These are phyloP conservation scores for Geosmithia morbida DNA, from an alignment of 2,329 filamentous ascomycete genomes.

Conservation along the genomic window DNA sequence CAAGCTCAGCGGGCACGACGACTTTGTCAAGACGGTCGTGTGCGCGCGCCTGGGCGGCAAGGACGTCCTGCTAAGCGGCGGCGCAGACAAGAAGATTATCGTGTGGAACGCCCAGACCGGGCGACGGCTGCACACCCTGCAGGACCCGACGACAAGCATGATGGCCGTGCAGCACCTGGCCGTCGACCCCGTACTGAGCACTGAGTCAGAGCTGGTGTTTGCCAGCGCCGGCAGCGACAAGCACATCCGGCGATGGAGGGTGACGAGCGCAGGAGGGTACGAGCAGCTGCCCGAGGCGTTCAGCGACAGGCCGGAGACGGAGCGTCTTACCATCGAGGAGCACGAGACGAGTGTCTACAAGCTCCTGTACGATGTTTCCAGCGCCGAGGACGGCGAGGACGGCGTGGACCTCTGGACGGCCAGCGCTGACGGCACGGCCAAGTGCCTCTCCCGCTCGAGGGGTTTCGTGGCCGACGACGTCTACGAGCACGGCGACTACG, in stretches of 20 bases:
- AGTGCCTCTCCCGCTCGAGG: conserved; percentile 57
- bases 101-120: conserved; percentile 67
- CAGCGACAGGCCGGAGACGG: conserved; percentile 21
- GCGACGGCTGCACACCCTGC: conserved; percentile 57
- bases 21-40: conserved; percentile 80
- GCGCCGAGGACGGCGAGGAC: conserved; percentile 47
- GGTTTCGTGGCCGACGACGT: conserved; percentile 58
- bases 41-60: conserved; percentile 45
- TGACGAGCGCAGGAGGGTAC: conserved; percentile 31
- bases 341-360: conserved; percentile 89
- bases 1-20: conserved; percentile 62
- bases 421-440: conserved; percentile 78
- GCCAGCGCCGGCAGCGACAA: conserved; percentile 73
- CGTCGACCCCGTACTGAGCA: conserved; percentile 52
- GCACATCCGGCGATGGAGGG: conserved; percentile 64
- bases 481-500: conserved; percentile 76
- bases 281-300: conserved; percentile 38
- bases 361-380: conserved; percentile 52
- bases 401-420: conserved; percentile 69
- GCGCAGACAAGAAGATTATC: conserved; percentile 66
- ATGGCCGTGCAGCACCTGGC: conserved; percentile 70
- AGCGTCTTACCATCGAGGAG: conserved; percentile 46
- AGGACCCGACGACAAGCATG: conserved; percentile 55
- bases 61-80: conserved; percentile 56
- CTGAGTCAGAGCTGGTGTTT: conserved; percentile 36